Conservation (phyloP, 2,329 filamentous ascomycete species). For the Calonectria naviculata region DNA sequence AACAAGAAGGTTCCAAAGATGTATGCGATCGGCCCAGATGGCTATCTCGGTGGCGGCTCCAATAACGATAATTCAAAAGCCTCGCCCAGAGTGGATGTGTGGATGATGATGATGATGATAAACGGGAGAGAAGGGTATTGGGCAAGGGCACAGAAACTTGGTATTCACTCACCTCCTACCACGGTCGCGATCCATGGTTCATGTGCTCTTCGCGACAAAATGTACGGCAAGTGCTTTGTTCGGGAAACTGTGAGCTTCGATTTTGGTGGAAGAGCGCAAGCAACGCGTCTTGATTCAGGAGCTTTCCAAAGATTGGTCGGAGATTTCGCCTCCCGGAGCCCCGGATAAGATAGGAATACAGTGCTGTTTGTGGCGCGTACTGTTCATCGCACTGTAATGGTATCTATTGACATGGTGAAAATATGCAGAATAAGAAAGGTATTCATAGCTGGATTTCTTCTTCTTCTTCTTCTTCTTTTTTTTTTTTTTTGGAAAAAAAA, state of each 20-base stretch:
- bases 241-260: constrained; percentile 7
- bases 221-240: constrained; percentile 23
- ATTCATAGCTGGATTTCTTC: no score
- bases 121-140: constrained; percentile 1
- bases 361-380: not conserved
- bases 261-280: constrained; percentile 27
- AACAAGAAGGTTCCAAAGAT: not conserved
- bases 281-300: constrained; percentile 34
- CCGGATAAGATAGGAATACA: constrained; percentile 35
- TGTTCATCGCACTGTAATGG: not conserved
- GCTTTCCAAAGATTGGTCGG: constrained; percentile 30
- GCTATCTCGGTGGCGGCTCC: not conserved
- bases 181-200: constrained; percentile 51
- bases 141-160: constrained; percentile 16
- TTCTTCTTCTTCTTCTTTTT: no score
- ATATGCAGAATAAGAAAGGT: no score
- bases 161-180: constrained; percentile 48
- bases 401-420: no score
- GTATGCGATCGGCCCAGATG: constrained; percentile 14
- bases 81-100: constrained; percentile 20
- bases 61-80: constrained; percentile 15
- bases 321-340: constrained; percentile 34
- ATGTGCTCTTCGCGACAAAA: constrained; percentile 7
- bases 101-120: constrained; percentile 14
- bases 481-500: no score